These are phyloP conservation scores for Termitomyces sp. DNA, from an alignment of 768 basidiomycete genomes.

Conservation along the genomic window DNA sequence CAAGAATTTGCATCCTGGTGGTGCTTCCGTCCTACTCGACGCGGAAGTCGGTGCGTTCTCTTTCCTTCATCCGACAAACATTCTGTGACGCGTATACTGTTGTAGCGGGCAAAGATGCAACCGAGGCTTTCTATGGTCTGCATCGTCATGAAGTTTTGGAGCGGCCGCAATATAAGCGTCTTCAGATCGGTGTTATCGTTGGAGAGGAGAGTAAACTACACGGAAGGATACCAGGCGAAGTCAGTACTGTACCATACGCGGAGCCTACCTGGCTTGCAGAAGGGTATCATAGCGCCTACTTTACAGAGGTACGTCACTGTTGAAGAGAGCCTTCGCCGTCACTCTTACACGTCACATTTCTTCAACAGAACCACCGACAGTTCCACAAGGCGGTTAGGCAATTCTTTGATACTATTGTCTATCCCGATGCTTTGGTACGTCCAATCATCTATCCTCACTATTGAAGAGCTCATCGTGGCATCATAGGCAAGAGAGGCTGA, in stretches of 20 bases:
- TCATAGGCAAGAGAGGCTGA: conserved; percentile 70
- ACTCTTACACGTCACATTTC: background rate
- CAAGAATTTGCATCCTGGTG: conserved; percentile 53
- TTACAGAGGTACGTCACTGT: conserved; percentile 49
- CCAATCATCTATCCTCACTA: background rate
- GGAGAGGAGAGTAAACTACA: conserved; percentile 53
- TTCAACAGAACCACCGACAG: conserved; percentile 44
- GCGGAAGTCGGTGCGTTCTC: conserved; percentile 58
- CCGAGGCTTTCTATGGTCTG: conserved; percentile 75
- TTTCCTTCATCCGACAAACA: background rate
- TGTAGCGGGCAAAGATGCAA: conserved; percentile 71
- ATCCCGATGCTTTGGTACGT: conserved; percentile 39
- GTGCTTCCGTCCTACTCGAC: conserved; percentile 67
- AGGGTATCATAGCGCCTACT: conserved; percentile 73
- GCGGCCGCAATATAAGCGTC: conserved; percentile 59
- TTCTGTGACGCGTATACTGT: background rate
- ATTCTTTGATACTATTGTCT: conserved; percentile 63
- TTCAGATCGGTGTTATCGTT: conserved; percentile 61
- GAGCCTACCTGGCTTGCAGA: conserved; percentile 73
- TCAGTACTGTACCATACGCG: conserved; percentile 72
- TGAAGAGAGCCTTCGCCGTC: background rate
- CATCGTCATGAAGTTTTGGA: conserved; percentile 70
- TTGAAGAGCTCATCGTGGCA: background rate
- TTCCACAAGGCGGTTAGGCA: conserved; percentile 57
- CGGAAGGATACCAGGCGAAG: conserved; percentile 42